Evolutionary conservation across 768 basidiomycete species (phyloP), one percentile per base, ranked within the genome.

Genomic region (Clitopilus hobsonii): DNA sequence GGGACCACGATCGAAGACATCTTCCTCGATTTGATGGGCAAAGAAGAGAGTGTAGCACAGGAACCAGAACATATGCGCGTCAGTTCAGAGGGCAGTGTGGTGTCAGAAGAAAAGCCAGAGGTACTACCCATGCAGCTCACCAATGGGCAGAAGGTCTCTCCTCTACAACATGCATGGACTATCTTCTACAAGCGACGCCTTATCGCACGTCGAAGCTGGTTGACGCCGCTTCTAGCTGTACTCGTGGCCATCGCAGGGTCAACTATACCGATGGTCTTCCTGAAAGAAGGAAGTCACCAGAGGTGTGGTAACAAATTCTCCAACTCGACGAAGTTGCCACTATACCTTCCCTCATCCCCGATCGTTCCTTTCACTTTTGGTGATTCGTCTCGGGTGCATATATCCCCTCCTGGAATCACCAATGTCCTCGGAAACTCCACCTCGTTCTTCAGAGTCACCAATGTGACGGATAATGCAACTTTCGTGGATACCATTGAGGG

Each of bases 1-100:
- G 85, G 87, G 8, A 85, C 89, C 0, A 82, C 88, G 6, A 85
- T 93, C 36, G 90, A 93, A 66, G 88, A 91, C 54, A 87, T 93
- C 45, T 92, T 93, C 71, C 75, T 93, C 18, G 76, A 79, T 36
- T 68, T 93, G 16, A 89, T 91, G 87, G 67, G 68, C 48, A 71
- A 76, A 14, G 70, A 78, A 14, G 70, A 78, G 24, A 68, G 74
- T 13, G 58, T 56, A 2, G 57, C 64, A 8, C 60, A 61, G 38
- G 54, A 58, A 4, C 58, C 64, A 13, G 60, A 63, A 38, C 55
- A 59, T 25, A 59, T 63, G n/a, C 60, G 52, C 1, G 60, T 60
- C 18, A 64, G 69, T 47, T 25, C 29, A 3, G 49, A 38, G 59
- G 51, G 51, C 18, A 53, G 45, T 23, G 5, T 38, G 30, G 25